These are phyloP conservation scores for Suillus decipiens DNA, from an alignment of 768 basidiomycete species.

Conservation along the genomic window DNA sequence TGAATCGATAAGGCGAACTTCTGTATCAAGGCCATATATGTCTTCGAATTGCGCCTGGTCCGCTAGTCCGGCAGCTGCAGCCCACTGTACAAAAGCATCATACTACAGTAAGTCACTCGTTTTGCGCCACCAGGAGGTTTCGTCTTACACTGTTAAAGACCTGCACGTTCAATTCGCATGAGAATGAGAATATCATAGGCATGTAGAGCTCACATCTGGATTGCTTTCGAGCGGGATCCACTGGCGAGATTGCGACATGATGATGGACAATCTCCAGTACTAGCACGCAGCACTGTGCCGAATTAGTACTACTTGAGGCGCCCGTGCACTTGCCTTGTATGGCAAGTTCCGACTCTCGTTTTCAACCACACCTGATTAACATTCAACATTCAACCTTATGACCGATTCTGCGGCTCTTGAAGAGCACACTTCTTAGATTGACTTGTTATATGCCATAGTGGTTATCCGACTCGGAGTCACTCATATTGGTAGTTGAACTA, in stretches of 20 bases:
- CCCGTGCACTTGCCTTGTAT: background rate
- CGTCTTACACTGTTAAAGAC: slow-evolving; percentile 34
- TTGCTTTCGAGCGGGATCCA: slow-evolving; percentile 88
- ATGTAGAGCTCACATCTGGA: slow-evolving; percentile 44
- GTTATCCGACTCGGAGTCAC: no score
- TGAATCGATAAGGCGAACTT: slow-evolving; percentile 40
- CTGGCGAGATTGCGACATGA: slow-evolving; percentile 32
- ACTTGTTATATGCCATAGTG: background rate
- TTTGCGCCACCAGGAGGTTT: background rate
- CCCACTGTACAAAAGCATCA: slow-evolving; percentile 50
- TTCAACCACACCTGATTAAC: background rate
- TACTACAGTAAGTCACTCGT: background rate
- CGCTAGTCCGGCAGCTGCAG: slow-evolving; percentile 64
- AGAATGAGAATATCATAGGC: slow-evolving; percentile 10
- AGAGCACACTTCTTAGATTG: background rate
- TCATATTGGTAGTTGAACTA: background rate
- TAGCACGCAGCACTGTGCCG: no score
- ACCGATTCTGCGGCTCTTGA: background rate
- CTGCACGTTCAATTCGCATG: slow-evolving; percentile 17
- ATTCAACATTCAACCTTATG: background rate
- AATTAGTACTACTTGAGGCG: no score
- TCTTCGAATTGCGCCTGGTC: slow-evolving; percentile 60
- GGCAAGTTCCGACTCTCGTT: background rate
- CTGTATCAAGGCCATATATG: slow-evolving; percentile 71
- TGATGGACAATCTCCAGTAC: slow-evolving; percentile 7